Base-by-base conservation (phyloP, 2,329 filamentous ascomycete genomes). In the Alternaria infectoria region DNA sequence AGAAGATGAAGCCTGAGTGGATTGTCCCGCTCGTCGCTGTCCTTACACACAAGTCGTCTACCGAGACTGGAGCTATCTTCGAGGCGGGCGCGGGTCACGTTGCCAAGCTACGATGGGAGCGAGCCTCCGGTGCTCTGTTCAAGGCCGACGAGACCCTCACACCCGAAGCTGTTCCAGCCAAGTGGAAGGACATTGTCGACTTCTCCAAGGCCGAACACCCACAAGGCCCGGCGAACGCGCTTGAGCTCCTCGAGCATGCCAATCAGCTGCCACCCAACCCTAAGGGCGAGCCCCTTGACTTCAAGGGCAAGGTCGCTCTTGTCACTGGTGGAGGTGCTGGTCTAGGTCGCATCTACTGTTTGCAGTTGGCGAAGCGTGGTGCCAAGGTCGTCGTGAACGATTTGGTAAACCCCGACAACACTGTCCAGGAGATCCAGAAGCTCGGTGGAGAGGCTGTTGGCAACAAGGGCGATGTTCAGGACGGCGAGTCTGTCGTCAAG, bases 41-140 rank as follows among this genome's bases (percentile, higher is more conserved):
- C 61, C 86, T 99, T 54, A 91, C 92, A 46, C 94, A 98, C 87
- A 89, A 91, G 77, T 92, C 88, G 75, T 96, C 96, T 85, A 90
- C 87, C 8, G 95, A 98, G 86, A 95, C 88, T 50, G 96, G 96
- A 67, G 86, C 89, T 65, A 97, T 98, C 80, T 98, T 94, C 81
- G 96, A 98, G 83, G 92, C 92, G 69, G 96, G 96, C 64, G 96
- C 92, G 78, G 96, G 95, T 60, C 93, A 97, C 83, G 84, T 96
- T 62, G 92, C 95, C 71, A 98, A 98, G 87, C 83, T 97, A 63
- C 89, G 96, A 76, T 99, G 96, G 96, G 93, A 99, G 86, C 91
- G 96, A 68, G 90, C 96, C 59, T 90, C 89, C 80, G 96, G 96
- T 82, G 91, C 93, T 66, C 87, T 98, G 43, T 88, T 97, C 77